phyloP scores from a whole-genome alignment of 2,329 filamentous ascomycete genomes.

The Penicillium sp. region DNA sequence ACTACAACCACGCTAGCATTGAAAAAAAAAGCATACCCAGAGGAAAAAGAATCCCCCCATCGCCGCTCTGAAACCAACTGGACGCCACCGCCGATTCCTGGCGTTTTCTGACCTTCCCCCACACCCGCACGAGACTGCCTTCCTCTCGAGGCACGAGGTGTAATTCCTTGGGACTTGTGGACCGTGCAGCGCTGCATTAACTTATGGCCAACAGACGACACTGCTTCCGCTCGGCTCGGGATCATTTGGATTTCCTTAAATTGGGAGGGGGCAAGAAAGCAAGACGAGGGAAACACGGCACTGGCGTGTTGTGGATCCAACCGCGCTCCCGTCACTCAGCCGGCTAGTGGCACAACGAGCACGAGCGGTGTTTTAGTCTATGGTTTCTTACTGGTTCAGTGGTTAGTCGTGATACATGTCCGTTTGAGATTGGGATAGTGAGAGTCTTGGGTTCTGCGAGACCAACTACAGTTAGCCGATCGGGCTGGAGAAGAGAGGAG shows the following conservation, averaged over 20 bases:
- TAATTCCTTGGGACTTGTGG: constrained; percentile 4
- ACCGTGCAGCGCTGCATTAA: background rate
- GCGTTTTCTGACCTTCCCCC: background rate
- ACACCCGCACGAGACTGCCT: constrained; percentile 8
- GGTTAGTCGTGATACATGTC: constrained; percentile 6
- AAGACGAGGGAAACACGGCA: background rate
- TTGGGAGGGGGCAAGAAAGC: background rate
- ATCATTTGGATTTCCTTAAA: background rate
- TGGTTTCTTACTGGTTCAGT: constrained; percentile 10
- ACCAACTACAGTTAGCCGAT: background rate
- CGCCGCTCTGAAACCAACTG: constrained; percentile 2
- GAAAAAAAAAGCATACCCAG: background rate
- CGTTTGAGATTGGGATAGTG: constrained; percentile 1
- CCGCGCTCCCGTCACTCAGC: constrained; percentile 7
- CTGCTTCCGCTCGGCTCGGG: background rate
- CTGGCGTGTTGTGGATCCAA: background rate
- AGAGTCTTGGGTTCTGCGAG: background rate
- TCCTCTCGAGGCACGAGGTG: constrained; percentile 3
- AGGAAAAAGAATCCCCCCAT: background rate
- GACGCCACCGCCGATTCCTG: constrained; percentile 19
- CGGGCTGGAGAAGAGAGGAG: background rate
- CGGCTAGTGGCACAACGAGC: constrained; percentile 10
- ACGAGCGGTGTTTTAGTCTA: constrained; percentile 5
- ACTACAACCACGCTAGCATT: background rate
- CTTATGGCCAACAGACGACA: background rate